These are phyloP conservation scores for Hordeum marinum DNA, from an alignment of 176 grass and related monocot genomes.

Conservation along the genomic window DNA sequence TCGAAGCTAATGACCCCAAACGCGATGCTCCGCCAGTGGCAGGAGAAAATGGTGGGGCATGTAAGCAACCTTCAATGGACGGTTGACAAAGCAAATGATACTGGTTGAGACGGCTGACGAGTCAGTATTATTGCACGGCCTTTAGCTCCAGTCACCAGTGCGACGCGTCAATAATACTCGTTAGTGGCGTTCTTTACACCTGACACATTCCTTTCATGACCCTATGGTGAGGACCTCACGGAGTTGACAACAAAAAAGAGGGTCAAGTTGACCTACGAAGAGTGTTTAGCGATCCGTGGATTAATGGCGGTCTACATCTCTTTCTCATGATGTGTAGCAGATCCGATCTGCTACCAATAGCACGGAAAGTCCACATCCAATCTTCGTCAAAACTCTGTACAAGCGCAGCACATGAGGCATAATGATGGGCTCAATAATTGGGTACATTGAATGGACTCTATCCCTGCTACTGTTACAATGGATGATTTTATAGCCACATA, in stretches of 20 bases:
- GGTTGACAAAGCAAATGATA: conserved; percentile 12
- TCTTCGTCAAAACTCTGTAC: conserved; percentile 23
- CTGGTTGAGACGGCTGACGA: neutral
- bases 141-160: neutral
- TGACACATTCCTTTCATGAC: neutral
- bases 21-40: neutral
- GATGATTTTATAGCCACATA: neutral
- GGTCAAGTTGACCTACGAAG: neutral
- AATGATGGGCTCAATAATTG: neutral
- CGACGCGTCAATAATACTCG: neutral
- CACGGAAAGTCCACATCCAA: neutral
- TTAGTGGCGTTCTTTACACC: conserved; percentile 8
- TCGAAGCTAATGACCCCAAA: neutral
- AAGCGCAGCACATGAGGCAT: neutral
- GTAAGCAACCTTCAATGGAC: neutral
- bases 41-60: conserved; percentile 4
- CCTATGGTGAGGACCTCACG: neutral
- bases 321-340: neutral
- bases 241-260: neutral
- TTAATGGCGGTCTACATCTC: neutral
- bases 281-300: neutral
- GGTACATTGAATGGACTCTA: neutral
- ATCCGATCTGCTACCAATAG: neutral
- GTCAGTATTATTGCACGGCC: neutral
- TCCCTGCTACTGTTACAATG: neutral